These are phyloP conservation scores for Smithsoniella earleae DNA, from an alignment of 163 green algal species.

Conservation along the genomic window DNA sequence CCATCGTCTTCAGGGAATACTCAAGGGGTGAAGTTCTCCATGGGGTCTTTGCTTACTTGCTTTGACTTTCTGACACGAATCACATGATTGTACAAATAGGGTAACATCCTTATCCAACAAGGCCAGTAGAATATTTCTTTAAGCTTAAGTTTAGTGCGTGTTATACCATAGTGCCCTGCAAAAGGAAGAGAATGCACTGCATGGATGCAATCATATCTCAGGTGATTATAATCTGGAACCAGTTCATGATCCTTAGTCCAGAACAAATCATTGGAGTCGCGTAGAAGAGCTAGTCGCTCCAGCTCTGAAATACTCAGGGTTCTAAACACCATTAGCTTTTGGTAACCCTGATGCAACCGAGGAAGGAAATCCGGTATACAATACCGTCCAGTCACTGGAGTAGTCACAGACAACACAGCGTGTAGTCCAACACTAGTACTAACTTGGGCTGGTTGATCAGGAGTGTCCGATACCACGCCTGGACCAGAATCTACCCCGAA, in stretches of 20 bases:
- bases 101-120: slow-evolving; percentile 32
- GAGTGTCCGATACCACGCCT: too few species aligned
- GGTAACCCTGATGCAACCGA: too few species aligned
- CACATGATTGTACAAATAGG: slow-evolving; percentile 36
- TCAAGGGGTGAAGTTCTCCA: slow-evolving; percentile 39
- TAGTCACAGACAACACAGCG: too few species aligned
- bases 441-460: too few species aligned
- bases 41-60: slow-evolving; percentile 19
- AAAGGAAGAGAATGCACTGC: slow-evolving; percentile 6
- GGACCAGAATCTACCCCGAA: too few species aligned
- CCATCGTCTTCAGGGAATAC: slow-evolving; percentile 35
- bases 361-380: too few species aligned
- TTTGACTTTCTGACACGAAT: slow-evolving; percentile 45
- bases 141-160: background rate
- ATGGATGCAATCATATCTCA: slow-evolving; percentile 6
- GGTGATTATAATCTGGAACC: background rate
- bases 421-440: too few species aligned
- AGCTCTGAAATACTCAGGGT: too few species aligned
- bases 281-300: too few species aligned
- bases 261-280: background rate
- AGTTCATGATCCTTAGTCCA: background rate
- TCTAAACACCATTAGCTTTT: too few species aligned
- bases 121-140: slow-evolving; percentile 33
- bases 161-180: background rate
- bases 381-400: too few species aligned